Evolutionary conservation across 2,329 filamentous ascomycete species (phyloP), one percentile per base, ranked within the genome.

Genomic region (Arthrobotrys pseudoclavata): DNA sequence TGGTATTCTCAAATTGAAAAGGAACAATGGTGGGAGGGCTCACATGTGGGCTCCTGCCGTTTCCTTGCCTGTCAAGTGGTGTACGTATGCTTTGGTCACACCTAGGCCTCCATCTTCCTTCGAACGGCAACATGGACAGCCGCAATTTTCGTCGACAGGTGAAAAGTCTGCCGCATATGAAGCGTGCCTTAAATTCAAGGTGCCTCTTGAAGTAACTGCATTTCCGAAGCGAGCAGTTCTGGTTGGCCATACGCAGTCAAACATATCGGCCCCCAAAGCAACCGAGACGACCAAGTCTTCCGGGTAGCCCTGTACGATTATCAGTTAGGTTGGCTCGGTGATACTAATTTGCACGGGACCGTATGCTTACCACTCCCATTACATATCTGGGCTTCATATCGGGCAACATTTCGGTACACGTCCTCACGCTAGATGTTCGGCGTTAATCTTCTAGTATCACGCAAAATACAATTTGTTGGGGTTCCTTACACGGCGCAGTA

Each of bases 201-300:
- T 89, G 10, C 96, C 96, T 48, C 86, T 82, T 69, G 89, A 88
- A 1, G 95, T 97, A 74, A 99, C 89, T 42, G 95, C 96, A 82
- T 97, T 97, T 76, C 96, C 96, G 82, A 99, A 99, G 37, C 96
- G 90, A 6, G 96, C 96, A 40, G 96, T 99, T 67, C 96, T 88
- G 3, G 96, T 98, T 0, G 96, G 96, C 96, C 96, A 99, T 5
- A 99, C 96, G 83, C 96, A 99, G 85, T 99, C 96, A 83, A 99
- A 99, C 96, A 99, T 99, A 84, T 99, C 96, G 60, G 96, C 96
- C 2, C 96, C 96, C 0, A 99, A 87, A 0, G 96, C 96, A 3
- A 97, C 91, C 66, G 93, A 96, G 45, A 99, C 94, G 1, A 99
- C 89, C 69, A 99, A 86, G 82, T 99, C 96, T 85, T 98, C 96